Evolutionary conservation across 257 asterid genomes (phyloP), one percentile per base, ranked within the genome.

Genomic region (Salvia splendens): DNA sequence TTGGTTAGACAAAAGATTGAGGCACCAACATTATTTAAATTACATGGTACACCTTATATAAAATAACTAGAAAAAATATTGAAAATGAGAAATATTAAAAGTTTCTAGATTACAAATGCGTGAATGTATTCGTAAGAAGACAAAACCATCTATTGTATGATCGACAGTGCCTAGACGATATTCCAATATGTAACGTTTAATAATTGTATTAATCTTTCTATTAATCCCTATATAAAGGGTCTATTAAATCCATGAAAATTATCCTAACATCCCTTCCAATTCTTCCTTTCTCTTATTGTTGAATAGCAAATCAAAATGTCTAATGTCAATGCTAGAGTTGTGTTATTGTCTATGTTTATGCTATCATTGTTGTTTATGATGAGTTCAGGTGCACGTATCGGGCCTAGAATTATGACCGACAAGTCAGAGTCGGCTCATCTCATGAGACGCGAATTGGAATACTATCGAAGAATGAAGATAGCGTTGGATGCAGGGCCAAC

Each of bases 391-490:
- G 43, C 56, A 12, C 70, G 59, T 12, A 4, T 46, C 48, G 32
- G 14, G 24, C 51, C 14, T 35, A 33, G 15, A 33, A 2, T 61
- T 5, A 8, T 48, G 30, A 3, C 2, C 1, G 6, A 10, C 0
- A 33, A 1, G 15, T 32, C 43, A 36, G 5, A 30, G 35, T 0
- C 49, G 7, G 24, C 68, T 46, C 78, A 8, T 65, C 2, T 50
- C 4, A 68, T 51, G 41, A 53, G 76, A 42, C 77, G 10, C 2
- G 46, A 78, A 5, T 57, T 82, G 73, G 77, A 76, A 77, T 69
- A 64, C 20, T 77, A 79, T 60, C 80, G 69, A 30, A 79, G 82
- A 52, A 79, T 79, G 40, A 76, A 68, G 12, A 70, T 72, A 47
- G 30, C 6, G 72, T 20, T 72, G 33, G 58, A 72, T 56, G 71